A percentile compares a stretch with the other conserved stretches of the same genome.
Conservation (phyloP, 2,329 filamentous ascomycete genomes). For the Aspergillus nomiae region DNA sequence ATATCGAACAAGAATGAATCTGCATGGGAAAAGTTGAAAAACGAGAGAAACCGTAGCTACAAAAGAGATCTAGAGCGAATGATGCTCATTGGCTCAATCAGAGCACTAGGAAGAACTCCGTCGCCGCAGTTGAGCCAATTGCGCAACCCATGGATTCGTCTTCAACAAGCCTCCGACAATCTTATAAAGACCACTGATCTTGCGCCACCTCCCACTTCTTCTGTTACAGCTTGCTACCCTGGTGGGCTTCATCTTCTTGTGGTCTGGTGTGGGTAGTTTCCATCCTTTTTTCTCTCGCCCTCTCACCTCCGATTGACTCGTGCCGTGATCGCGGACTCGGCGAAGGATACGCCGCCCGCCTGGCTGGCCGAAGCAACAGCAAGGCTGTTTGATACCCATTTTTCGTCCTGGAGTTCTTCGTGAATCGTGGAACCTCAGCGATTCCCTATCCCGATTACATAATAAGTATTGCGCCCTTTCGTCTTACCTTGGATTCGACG, state of each 20-base stretch:
- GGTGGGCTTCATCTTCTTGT: background rate
- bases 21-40: background rate
- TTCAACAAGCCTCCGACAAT: constrained; percentile 9
- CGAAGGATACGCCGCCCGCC: constrained; percentile 18
- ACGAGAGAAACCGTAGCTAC: background rate
- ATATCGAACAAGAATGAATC: background rate
- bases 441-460: background rate
- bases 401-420: background rate
- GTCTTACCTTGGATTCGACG: background rate
- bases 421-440: background rate
- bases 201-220: background rate
- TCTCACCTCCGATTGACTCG: constrained; percentile 4
- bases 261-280: background rate
- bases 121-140: constrained; percentile 11
- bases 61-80: background rate
- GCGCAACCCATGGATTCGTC: constrained; percentile 12
- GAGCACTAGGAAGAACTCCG: constrained; percentile 8
- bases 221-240: background rate
- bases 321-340: constrained; percentile 23
- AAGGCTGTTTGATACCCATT: constrained; percentile 1
- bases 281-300: constrained; percentile 1
- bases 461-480: constrained; percentile 1
- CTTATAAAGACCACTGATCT: background rate
- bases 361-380: constrained; percentile 9
- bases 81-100: background rate